These are phyloP conservation scores for Fusarium nanum DNA, from an alignment of 2,329 filamentous ascomycete genomes.

Conservation along the genomic window DNA sequence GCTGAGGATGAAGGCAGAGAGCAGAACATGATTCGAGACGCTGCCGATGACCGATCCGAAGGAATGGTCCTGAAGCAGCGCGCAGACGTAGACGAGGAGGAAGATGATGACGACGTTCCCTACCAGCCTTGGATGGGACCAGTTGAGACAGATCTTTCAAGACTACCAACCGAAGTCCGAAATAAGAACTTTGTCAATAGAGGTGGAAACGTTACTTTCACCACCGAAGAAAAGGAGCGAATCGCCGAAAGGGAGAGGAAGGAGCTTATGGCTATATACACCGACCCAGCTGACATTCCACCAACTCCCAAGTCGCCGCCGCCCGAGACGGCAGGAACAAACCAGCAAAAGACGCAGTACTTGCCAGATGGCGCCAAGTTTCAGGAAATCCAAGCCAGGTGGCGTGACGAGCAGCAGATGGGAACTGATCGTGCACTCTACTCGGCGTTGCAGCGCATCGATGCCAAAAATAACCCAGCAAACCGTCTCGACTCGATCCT, in stretches of 20 bases:
- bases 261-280: constrained; percentile 72
- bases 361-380: constrained; percentile 57
- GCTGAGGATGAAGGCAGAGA: constrained; percentile 76
- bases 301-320: constrained; percentile 66
- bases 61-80: constrained; percentile 74
- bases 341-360: constrained; percentile 48
- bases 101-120: constrained; percentile 68
- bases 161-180: constrained; percentile 59
- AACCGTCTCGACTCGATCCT: constrained; percentile 57
- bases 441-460: constrained; percentile 58
- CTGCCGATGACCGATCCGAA: constrained; percentile 77
- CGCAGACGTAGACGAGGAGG: constrained; percentile 61
- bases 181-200: constrained; percentile 65
- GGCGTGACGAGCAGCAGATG: constrained; percentile 59
- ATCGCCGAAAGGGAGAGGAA: constrained; percentile 68
- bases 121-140: constrained; percentile 66
- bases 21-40: constrained; percentile 76
- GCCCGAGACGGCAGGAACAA: constrained; percentile 47
- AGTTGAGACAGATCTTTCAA: constrained; percentile 58
- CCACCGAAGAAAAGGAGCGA: constrained; percentile 66
- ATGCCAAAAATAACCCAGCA: constrained; percentile 52
- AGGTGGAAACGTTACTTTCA: constrained; percentile 63
- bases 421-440: constrained; percentile 58
- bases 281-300: constrained; percentile 65
- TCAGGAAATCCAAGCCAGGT: constrained; percentile 63